Base-by-base conservation (phyloP, 257 asterid genomes). In the Nicotiana noctiflora region DNA sequence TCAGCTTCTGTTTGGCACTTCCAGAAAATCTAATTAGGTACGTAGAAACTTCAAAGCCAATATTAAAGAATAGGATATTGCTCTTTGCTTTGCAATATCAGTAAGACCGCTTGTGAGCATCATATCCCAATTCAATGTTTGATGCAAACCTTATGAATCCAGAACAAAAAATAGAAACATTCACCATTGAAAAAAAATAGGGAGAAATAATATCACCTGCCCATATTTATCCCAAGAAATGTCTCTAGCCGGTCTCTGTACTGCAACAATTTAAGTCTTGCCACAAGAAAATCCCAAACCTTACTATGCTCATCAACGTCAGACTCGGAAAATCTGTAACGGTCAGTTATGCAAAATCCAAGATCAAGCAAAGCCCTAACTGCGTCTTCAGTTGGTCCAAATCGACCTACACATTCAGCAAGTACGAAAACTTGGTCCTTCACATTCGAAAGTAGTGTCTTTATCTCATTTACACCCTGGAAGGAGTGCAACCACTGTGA, bases 151-250 rank as follows among this genome's bases (percentile, higher is more conserved):
- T 46, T 74, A 74, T 49, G 61, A 74, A 74, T 74, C 44, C 44
- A 74, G 25, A 49, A 23, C 40, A 13, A 49, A 74, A 23, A 13
- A 51, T 51, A 51, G 56, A 14, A 25, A 14, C 25, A 25, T 25
- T 14, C 23, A 23, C 60, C 15, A 23, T 7, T 15, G 13, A 57
- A 57, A 76, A 14, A 59, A 34, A 57, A 56, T 11, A 46, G 23
- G 57, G 46, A 72, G 40, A 8, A 29, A 25, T 21, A 82, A 68
- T 55, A 84, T 68, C 87, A 96, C 99, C 99, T 96, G 92, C 98
- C 99, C 98, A 91, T 96, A 84, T 90, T 96, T 86, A 96, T 93
- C 79, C 97, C 98, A 82, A 96, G 83, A 90, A 94, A 96, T 67
- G 99, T 94, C 90, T 96, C 99, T 64, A 96, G 89, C 87, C 92